Evolutionary conservation across 2,329 filamentous ascomycete genomes (phyloP).

Genomic region (Graphilbum sp.): DNA sequence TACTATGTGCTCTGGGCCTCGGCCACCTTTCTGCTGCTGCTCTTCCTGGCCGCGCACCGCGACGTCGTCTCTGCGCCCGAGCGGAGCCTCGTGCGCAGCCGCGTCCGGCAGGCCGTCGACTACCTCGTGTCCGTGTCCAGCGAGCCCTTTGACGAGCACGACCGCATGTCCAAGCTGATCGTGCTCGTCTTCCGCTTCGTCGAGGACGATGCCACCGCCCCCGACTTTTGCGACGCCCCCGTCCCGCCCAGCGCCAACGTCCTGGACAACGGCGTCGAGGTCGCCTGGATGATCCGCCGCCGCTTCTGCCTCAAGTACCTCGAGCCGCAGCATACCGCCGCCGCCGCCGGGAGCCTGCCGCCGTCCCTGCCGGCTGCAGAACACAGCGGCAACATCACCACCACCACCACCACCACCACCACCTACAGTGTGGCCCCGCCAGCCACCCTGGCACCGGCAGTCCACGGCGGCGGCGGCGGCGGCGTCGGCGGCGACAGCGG

Average conservation of each 20-base stretch:
- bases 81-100: neutral
- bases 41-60: neutral
- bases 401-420: neutral
- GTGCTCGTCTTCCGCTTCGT: neutral
- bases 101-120: neutral
- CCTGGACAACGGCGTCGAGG: conserved; percentile 2
- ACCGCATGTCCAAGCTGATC: neutral
- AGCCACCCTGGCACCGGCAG: too few species aligned
- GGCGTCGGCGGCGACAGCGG: too few species aligned
- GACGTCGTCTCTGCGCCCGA: neutral
- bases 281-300: conserved; percentile 1
- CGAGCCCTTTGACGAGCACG: neutral
- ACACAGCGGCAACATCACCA: neutral
- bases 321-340: neutral
- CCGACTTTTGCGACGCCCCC: neutral
- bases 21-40: neutral
- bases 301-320: neutral
- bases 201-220: neutral
- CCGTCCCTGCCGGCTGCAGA: too few species aligned
- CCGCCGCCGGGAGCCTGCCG: too few species aligned
- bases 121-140: neutral
- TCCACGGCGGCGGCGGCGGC: too few species aligned
- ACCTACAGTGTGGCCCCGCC: neutral
- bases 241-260: neutral
- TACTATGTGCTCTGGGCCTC: neutral